Evolutionary conservation across 257 asterid genomes (phyloP), one percentile per base, ranked within the genome.

Genomic region (Eucommia ulmoides): DNA sequence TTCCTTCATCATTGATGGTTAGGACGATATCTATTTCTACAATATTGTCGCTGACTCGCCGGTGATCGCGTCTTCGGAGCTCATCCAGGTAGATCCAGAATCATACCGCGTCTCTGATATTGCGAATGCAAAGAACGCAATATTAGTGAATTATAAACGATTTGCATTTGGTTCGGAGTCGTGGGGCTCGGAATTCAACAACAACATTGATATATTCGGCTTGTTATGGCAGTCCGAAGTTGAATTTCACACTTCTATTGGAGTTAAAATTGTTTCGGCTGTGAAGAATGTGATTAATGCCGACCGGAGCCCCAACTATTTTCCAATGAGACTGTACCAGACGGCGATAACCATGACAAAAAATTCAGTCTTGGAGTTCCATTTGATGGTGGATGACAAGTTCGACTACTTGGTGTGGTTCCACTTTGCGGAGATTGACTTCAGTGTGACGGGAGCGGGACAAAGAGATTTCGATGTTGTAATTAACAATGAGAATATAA

Each of bases 1-100:
- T 59, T 76, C 84, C 19, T 45, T 75, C 50, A 63, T 71, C 8
- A 51, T 54, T 14, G 81, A 77, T 8, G 38, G 73, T 52, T 53
- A 57, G 7, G 79, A 67, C 2, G 89, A 91, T 58, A 55, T 91
- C 0, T 91, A 95, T 66, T 86, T 91, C 51, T 91, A 86, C 79
- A 86, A 97, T 64, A 77, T 91, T 51, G 97, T 97, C 48, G 86
- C 99, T 7, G 99, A 91, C 64, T 72, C 97, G 4, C 95, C 99
- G 15, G 75, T 86, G 3, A 73, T 86, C 7, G 89, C 80, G 7
- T 83, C 99, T 0, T 10, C 86, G 14, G 83, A 86, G 55, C 51
- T 91, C 22, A 58, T 60, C 2, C 76, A 74, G 50, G 73, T 81
- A 26, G 88, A 81, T 49, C 48, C 73, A 11, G 50, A 53, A 2